Evolutionary conservation across 495 filamentous ascomycete species (phyloP).

Genomic region (Bryoglossum gracile): DNA sequence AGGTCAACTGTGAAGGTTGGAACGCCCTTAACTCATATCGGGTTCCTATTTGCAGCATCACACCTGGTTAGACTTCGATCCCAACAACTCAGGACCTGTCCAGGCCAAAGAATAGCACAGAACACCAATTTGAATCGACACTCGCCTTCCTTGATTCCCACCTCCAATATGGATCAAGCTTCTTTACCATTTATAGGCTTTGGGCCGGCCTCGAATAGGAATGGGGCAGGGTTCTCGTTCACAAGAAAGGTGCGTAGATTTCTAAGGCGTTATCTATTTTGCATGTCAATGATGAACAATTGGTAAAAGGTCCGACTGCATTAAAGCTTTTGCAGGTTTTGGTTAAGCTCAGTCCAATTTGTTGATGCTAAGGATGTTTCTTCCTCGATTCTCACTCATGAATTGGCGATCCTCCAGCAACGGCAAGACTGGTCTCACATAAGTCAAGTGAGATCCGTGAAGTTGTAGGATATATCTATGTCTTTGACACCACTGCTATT

Average conservation of each 20-base stretch:
- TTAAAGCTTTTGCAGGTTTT: conserved; percentile 35
- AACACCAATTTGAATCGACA: no score
- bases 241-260: not conserved
- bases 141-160: no score
- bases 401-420: conserved; percentile 15
- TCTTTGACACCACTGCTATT: conserved; percentile 28
- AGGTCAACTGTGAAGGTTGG: not conserved
- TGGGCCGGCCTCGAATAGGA: no score
- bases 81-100: no score
- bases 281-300: conserved; percentile 48
- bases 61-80: no score
- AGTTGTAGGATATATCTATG: conserved; percentile 26
- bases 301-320: conserved; percentile 60
- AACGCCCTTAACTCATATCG: not conserved
- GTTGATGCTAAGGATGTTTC: conserved; percentile 26
- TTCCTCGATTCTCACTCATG: not conserved
- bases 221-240: not conserved
- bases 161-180: not conserved
- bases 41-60: not conserved
- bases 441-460: conserved; percentile 26
- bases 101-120: no score
- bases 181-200: conserved; percentile 4
- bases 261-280: conserved; percentile 1
- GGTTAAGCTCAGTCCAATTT: conserved; percentile 13
- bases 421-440: conserved; percentile 22